Base-by-base conservation (phyloP, 305 asterid genomes). In the Lippia alba region DNA sequence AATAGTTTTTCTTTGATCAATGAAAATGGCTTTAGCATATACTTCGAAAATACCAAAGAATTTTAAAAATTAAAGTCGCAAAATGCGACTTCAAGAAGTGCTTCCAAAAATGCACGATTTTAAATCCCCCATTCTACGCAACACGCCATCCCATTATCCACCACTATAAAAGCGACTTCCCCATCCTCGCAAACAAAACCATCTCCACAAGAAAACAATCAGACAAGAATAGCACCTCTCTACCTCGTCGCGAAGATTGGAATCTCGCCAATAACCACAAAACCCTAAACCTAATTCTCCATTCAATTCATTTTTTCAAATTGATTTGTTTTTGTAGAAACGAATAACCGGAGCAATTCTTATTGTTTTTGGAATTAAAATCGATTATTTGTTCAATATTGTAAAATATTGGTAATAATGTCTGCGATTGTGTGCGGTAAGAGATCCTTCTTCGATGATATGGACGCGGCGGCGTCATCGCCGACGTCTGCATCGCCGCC, bases 361-460 rank as follows among this genome's bases (percentile, higher is more conserved):
- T 24, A 24, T 50, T 12, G 50, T 16, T 56, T 36, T 19, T 7
- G n/a, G 40, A 39, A 18, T 2, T 17, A 18, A 3, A 61, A 61
- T 61, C 33, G 12, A 34, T 46, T 45, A n/a, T 46, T 45, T 39
- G 45, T 39, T 44, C 14, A 8, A 8, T 8, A 1, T 41, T 4
- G 55, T 44, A 54, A 69, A 55, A 72, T n/a, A 79, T 61, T 7
- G 16, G 74, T 69, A 73, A 81, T 70, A 50, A 89, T 89, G 96
- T 91, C 96, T 69, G 92, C 96, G 20, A 60, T 87, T 46, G 83
- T 91, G 54, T 89, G 92, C 60, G 91, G 97, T 51, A 91, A 91
- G 89, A 80, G 97, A 76, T 80, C 90, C 30, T 89, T 87, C 82
- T 81, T 87, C 67, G 97, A 91, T 41, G 97, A 91, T 36, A 76